These are phyloP conservation scores for Trametes meyenii DNA, from an alignment of 768 basidiomycete species.

Conservation along the genomic window DNA sequence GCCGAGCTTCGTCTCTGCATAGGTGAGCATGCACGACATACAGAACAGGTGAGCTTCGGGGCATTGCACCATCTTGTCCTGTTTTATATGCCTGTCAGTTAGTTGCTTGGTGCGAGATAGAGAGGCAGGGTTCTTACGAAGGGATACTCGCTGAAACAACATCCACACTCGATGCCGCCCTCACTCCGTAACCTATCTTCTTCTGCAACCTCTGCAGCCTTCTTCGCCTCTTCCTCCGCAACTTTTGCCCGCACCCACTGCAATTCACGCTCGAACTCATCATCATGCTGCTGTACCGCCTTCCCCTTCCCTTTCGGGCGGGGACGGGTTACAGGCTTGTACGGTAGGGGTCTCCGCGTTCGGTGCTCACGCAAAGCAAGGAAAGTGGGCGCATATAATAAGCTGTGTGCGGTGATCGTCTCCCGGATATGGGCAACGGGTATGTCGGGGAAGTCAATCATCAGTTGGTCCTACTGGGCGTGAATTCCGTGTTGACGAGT, in stretches of 20 bases:
- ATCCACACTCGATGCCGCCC: conserved; percentile 82
- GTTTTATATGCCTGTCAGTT: conserved; percentile 6
- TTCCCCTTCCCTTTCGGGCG: conserved; percentile 42
- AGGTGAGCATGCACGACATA: conserved; percentile 63
- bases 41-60: conserved; percentile 91
- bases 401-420: conserved; percentile 40
- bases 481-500: neutral
- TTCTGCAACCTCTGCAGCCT: conserved; percentile 37
- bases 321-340: conserved; percentile 38
- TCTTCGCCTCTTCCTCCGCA: conserved; percentile 31
- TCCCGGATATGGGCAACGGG: conserved; percentile 57
- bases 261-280: conserved; percentile 47
- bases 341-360: conserved; percentile 36
- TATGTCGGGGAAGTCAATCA: conserved; percentile 58
- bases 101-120: neutral
- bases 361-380: conserved; percentile 50
- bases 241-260: conserved; percentile 49
- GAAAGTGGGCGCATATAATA: conserved; percentile 70
- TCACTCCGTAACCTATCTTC: conserved; percentile 45
- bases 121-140: conserved; percentile 55
- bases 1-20: conserved; percentile 69
- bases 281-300: conserved; percentile 39
- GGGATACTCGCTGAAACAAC: conserved; percentile 75
- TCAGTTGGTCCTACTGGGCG: conserved; percentile 49
- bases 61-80: conserved; percentile 89